Evolutionary conservation across 1,284 basidiomycete genomes (phyloP).

Genomic region (Leccinum subspadiceum): DNA sequence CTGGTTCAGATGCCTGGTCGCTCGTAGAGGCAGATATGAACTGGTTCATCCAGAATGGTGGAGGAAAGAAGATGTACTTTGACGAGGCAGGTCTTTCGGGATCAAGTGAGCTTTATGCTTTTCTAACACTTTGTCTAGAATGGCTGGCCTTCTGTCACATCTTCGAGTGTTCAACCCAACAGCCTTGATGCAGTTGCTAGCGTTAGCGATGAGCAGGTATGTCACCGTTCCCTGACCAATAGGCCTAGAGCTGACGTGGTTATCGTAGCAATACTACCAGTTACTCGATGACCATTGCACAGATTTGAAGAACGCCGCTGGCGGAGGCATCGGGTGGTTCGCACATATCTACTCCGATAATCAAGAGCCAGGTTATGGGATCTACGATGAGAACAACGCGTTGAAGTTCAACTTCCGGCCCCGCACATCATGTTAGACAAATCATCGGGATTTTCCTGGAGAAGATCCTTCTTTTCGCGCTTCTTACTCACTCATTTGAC

Average conservation of each 20-base stretch:
- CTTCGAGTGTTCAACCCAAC: slow-evolving; percentile 58
- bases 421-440: slow-evolving; percentile 41
- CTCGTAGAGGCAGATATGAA: slow-evolving; percentile 56
- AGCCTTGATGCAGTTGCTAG: slow-evolving; percentile 49
- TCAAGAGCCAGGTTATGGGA: slow-evolving; percentile 67
- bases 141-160: slow-evolving; percentile 70
- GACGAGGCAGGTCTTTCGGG: slow-evolving; percentile 46
- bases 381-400: slow-evolving; percentile 47
- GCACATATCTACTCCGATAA: slow-evolving; percentile 71
- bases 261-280: slow-evolving; percentile 44
- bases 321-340: slow-evolving; percentile 77
- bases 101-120: neutral
- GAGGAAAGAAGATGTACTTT: slow-evolving; percentile 72
- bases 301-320: slow-evolving; percentile 54
- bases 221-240: neutral
- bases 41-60: slow-evolving; percentile 59
- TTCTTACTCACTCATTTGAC: neutral
- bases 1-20: slow-evolving; percentile 48
- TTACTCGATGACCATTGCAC: slow-evolving; percentile 64
- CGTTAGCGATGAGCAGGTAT: slow-evolving; percentile 55
- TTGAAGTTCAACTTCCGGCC: slow-evolving; percentile 59
- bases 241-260: slow-evolving; percentile 18
- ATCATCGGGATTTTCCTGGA: slow-evolving; percentile 1
- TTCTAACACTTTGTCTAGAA: slow-evolving; percentile 42
- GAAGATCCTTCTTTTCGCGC: neutral